Evolutionary conservation across 805 yeast genomes (phyloP).

Genomic region (Wickerhamiella slavikovae): DNA sequence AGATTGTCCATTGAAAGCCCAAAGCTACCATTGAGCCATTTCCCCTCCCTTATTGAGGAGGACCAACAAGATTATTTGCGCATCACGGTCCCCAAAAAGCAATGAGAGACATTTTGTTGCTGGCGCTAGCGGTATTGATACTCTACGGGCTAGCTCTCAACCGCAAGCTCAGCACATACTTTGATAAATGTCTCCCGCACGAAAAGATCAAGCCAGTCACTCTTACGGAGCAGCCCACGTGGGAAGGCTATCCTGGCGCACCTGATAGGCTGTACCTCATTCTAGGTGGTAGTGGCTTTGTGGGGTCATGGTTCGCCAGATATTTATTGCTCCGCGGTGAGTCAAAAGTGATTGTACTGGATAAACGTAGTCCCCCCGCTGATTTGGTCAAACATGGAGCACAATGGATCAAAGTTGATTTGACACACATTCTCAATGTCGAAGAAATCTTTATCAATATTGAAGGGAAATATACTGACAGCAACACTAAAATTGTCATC

Average conservation of each 20-base stretch:
- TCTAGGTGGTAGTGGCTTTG: conserved; percentile 16
- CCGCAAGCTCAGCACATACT: neutral
- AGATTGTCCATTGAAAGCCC: too few relatives aligned
- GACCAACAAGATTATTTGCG: too few relatives aligned
- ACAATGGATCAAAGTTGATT: conserved; percentile 5
- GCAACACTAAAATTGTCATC: conserved; percentile 5
- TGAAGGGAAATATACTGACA: conserved; percentile 1
- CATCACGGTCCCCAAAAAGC: too few relatives aligned
- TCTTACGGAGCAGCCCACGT: conserved; percentile 6
- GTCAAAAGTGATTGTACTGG: conserved; percentile 9
- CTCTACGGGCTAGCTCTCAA: neutral
- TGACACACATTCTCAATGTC: conserved; percentile 4
- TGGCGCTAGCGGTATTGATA: neutral
- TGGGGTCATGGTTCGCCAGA: conserved; percentile 16
- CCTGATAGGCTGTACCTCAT: conserved; percentile 10
- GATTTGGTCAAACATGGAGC: conserved; percentile 13
- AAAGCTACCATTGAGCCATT: too few relatives aligned
- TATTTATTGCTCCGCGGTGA: conserved; percentile 14
- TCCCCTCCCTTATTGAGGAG: too few relatives aligned
- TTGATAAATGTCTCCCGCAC: neutral
- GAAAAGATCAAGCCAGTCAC: conserved; percentile 4
- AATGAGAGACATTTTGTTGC: too few relatives aligned
- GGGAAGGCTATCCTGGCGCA: conserved; percentile 5
- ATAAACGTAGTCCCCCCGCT: conserved; percentile 10
- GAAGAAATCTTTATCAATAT: conserved; percentile 6